phyloP scores from a whole-genome alignment of 352 stramenopile genomes.

The Blastocystis sp. region DNA sequence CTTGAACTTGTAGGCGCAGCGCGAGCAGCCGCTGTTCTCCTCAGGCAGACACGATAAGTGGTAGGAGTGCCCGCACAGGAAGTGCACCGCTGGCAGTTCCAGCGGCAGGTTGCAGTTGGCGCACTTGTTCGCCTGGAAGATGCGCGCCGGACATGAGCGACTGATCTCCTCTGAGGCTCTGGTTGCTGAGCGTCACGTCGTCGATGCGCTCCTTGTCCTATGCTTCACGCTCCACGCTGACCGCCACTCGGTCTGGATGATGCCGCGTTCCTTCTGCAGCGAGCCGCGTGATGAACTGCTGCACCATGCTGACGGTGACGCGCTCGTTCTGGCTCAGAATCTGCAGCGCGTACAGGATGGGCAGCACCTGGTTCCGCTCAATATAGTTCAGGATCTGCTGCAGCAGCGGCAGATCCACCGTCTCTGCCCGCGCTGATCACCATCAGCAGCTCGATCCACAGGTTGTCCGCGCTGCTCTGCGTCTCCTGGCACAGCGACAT shows the following conservation, averaged over 20 bases:
- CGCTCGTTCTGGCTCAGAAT: slow-evolving; percentile 35
- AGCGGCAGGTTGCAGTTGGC: slow-evolving; percentile 83
- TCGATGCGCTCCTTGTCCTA: slow-evolving; percentile 18
- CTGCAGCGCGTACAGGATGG: slow-evolving; percentile 32
- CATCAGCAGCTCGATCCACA: slow-evolving; percentile 83
- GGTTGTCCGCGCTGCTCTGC: slow-evolving; percentile 81
- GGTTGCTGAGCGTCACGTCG: slow-evolving; percentile 17
- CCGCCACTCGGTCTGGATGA: background rate
- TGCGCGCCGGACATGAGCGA: slow-evolving; percentile 75
- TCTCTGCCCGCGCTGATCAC: slow-evolving; percentile 79
- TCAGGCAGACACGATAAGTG: slow-evolving; percentile 70
- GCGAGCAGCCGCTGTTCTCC: background rate
- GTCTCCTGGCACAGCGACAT: slow-evolving; percentile 83
- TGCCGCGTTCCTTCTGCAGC: background rate
- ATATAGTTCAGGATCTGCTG: slow-evolving; percentile 52
- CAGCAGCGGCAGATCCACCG: background rate
- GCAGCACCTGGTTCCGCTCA: slow-evolving; percentile 52
- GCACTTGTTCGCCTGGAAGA: slow-evolving; percentile 84
- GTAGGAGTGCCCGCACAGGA: slow-evolving; percentile 85
- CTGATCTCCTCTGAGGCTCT: slow-evolving; percentile 26
- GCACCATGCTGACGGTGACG: slow-evolving; percentile 17
- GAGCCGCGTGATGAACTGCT: background rate
- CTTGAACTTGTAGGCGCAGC: slow-evolving; percentile 64
- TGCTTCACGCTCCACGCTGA: background rate
- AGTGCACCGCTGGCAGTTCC: slow-evolving; percentile 84